Base-by-base conservation (phyloP, 345 rosid species). In the Microthlaspi erraticum region DNA sequence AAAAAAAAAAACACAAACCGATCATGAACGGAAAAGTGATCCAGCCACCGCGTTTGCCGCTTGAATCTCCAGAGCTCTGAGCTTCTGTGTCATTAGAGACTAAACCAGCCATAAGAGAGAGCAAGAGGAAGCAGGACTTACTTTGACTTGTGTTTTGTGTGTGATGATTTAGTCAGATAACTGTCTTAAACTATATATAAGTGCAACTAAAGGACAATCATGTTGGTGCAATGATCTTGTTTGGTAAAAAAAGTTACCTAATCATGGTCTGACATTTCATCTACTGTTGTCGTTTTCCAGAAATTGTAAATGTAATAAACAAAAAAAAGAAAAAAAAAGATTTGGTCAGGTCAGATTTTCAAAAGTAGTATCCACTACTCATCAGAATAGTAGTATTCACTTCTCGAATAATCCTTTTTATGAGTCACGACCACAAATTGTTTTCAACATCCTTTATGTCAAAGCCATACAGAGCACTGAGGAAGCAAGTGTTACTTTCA, bases 21-120 rank as follows among this genome's bases (percentile, higher is more conserved):
- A 69, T 61, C 10, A 81, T 60, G 76, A 85, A 87, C 7, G 85
- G 82, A 53, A 84, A 78, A 23, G 91, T 82, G 18, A 55, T 58
- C 88, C 87, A 82, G 45, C 79, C 78, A 12, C 84, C 85, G 7
- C 26, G 50, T 60, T 80, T 80, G 9, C 36, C 9, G 17, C 34
- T 11, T 56, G 18, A 2, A 20, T 60, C 44, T 1, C 44, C 13
- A 18, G 67, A 58, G 10, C 10, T 7, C 18, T 68, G 64, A 3
- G 64, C 59, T 46, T 75, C 74, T 52, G 36, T 33, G 34, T 51
- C 66, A 46, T 8, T 29, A 7, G 66, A 71, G 58, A 60, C 39
- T 60, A 31, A 17, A 32, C 49, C 8, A 60, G 60, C 75, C 68
- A 71, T 71, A 41, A 6, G 3, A 23, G 26, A 10, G 17, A 64